Conservation (phyloP, 257 asterid species). For the Ajuga chamaepitys region DNA sequence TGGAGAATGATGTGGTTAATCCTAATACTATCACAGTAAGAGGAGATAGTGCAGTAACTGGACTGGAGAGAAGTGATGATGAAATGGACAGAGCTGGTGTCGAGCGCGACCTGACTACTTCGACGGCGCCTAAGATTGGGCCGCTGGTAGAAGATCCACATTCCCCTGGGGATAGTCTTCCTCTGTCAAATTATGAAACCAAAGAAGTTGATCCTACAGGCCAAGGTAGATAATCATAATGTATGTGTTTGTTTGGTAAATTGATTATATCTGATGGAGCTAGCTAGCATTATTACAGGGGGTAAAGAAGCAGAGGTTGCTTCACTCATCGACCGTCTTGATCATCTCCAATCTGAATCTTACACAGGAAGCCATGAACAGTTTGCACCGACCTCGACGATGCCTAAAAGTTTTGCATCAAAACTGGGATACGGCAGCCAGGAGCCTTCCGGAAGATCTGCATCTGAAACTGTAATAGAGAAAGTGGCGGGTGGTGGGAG, state of each 20-base stretch:
- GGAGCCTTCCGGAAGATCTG: not conserved
- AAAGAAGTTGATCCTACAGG: constrained; percentile 56
- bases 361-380: constrained; percentile 52
- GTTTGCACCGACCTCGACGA: constrained; percentile 33
- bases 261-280: no score
- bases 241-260: no score
- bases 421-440: constrained; percentile 41
- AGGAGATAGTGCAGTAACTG: no score
- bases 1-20: not conserved
- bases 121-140: constrained; percentile 19
- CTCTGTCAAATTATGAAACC: constrained; percentile 39
- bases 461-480: constrained; percentile 21
- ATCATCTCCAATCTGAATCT: constrained; percentile 11
- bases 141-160: constrained; percentile 38
- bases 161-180: constrained; percentile 4
- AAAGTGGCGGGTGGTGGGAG: not conserved
- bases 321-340: constrained; percentile 37
- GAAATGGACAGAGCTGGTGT: no score
- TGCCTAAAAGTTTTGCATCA: no score
- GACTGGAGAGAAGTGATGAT: no score
- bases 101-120: no score
- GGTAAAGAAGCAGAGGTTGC: constrained; percentile 35
- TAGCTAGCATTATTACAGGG: constrained; percentile 30
- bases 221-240: constrained; percentile 35
- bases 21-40: no score